These are phyloP conservation scores for Sonneratia alba DNA, from an alignment of 345 rosid species.

Conservation along the genomic window DNA sequence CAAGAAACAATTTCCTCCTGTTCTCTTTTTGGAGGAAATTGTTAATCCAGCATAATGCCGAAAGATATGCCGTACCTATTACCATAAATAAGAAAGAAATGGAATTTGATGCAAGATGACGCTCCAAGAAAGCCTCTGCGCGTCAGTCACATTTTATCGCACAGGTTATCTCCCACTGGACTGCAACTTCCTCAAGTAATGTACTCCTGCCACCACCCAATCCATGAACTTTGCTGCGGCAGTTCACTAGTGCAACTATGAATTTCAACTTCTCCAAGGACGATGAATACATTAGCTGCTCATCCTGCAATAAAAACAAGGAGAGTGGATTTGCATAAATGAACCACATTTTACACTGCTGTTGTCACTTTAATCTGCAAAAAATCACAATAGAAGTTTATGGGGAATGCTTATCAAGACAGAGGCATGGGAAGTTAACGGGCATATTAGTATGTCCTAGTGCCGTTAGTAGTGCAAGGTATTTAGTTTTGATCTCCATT, in stretches of 20 bases:
- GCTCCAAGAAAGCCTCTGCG: background rate
- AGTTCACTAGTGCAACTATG: conserved; percentile 57
- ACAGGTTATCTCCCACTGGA: conserved; percentile 79
- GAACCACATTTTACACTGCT: background rate
- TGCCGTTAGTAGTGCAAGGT: too few relatives aligned
- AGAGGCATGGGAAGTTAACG: too few relatives aligned
- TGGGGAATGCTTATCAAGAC: background rate
- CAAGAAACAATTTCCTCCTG: too few relatives aligned
- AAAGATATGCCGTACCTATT: background rate
- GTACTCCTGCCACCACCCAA: conserved; percentile 9
- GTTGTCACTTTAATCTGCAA: background rate
- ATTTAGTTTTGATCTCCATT: too few relatives aligned
- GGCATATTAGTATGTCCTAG: too few relatives aligned
- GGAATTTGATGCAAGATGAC: background rate
- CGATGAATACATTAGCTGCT: conserved; percentile 71
- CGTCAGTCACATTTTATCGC: conserved; percentile 41
- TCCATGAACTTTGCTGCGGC: conserved; percentile 22
- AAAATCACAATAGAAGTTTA: background rate
- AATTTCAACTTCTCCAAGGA: conserved; percentile 70
- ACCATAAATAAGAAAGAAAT: too few relatives aligned
- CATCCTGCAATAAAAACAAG: conserved; percentile 42
- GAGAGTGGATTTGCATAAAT: background rate
- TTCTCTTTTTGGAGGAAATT: too few relatives aligned
- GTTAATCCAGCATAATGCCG: too few relatives aligned
- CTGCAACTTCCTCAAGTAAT: conserved; percentile 14